Percentiles rank a stretch among this genome's conserved stretches.
phyloP scores from a whole-genome alignment of 345 rosid genomes.

The Heritiera littoralis region DNA sequence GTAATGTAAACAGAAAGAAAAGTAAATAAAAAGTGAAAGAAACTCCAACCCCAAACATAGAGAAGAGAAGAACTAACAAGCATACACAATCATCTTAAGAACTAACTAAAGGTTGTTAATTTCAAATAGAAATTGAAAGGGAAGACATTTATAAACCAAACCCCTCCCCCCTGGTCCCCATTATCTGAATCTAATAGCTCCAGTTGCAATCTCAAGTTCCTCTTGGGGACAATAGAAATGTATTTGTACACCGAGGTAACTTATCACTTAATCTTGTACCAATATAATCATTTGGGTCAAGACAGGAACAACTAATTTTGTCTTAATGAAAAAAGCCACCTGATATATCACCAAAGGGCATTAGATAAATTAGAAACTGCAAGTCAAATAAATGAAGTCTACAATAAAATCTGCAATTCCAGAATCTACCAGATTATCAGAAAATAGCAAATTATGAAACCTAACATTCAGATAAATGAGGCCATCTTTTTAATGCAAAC shows the following conservation, averaged over 20 bases:
- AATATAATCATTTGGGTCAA: not conserved
- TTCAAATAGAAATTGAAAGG: slow-evolving; percentile 1
- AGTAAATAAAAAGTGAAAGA: slow-evolving; percentile 16
- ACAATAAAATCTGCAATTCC: not conserved
- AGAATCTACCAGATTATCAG: not conserved
- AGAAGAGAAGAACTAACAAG: slow-evolving; percentile 9
- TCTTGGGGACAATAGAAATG: not conserved
- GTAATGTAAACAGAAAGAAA: slow-evolving; percentile 20
- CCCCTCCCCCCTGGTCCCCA: not conserved
- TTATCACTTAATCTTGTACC: not conserved
- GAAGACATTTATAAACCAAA: not conserved
- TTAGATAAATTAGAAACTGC: slow-evolving; percentile 2
- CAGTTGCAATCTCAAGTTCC: not conserved
- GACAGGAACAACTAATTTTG: not conserved
- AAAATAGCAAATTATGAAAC: slow-evolving; percentile 9
- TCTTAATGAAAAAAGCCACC: not conserved
- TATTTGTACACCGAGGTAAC: not conserved
- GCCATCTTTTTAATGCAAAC: not conserved
- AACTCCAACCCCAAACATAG: slow-evolving; percentile 12
- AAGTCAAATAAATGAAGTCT: not conserved
- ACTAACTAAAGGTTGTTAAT: slow-evolving; percentile 6
- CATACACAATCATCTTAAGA: not conserved
- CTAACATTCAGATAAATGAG: not conserved
- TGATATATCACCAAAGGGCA: not conserved
- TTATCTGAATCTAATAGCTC: not conserved